These are phyloP conservation scores for Hordeum marinum DNA, from an alignment of 176 grass and related monocot species.

Conservation along the genomic window DNA sequence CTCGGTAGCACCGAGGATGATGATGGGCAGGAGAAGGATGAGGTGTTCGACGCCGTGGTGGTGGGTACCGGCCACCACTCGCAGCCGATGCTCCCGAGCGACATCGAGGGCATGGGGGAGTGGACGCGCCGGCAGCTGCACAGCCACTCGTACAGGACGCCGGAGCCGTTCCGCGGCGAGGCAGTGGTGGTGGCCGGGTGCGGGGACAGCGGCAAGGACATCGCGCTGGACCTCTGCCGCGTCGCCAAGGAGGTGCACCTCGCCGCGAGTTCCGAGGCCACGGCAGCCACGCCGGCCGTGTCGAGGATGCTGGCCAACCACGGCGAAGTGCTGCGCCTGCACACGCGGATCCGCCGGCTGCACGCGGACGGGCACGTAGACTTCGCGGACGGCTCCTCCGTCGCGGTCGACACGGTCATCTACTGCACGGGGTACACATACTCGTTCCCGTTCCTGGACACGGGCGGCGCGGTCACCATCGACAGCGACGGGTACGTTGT, in stretches of 20 bases:
- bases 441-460: too few species aligned
- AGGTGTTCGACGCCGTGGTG: neutral
- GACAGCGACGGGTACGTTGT: too few species aligned
- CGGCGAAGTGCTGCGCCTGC: neutral
- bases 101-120: neutral
- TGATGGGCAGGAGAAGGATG: neutral
- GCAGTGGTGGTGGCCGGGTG: neutral
- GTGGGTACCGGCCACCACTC: neutral
- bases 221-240: neutral
- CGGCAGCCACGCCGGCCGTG: neutral
- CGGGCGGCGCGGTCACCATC: too few species aligned
- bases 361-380: neutral
- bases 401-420: neutral
- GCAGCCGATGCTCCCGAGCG: neutral
- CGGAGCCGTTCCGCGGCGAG: neutral
- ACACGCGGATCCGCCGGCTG: neutral
- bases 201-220: neutral
- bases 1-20: neutral
- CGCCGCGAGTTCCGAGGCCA: neutral
- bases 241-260: neutral
- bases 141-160: neutral
- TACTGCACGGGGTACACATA: neutral
- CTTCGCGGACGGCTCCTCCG: neutral
- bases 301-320: neutral
- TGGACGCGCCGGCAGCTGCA: neutral